Evolutionary conservation across 768 basidiomycete species (phyloP).

Genomic region (Macrolepiota fuliginosa): DNA sequence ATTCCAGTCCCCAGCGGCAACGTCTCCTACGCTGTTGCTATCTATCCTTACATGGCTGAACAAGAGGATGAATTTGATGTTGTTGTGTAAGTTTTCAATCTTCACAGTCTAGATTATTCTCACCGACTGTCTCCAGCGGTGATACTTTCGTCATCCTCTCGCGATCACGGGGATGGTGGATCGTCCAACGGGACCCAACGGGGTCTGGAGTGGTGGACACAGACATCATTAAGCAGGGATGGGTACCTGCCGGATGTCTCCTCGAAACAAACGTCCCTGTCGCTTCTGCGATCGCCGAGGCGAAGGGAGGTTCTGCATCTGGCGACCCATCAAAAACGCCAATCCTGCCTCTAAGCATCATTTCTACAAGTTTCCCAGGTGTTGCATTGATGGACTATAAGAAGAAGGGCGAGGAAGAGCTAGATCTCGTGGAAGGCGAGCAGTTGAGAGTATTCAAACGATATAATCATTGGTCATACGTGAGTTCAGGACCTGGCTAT

Average conservation of each 20-base stretch:
- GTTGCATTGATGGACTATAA: slow-evolving; percentile 95
- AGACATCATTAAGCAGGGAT: slow-evolving; percentile 82
- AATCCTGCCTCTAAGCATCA: slow-evolving; percentile 86
- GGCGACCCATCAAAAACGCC: slow-evolving; percentile 60
- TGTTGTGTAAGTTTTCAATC: slow-evolving; percentile 64
- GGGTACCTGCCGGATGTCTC: slow-evolving; percentile 97
- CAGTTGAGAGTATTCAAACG: slow-evolving; percentile 91
- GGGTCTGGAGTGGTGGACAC: slow-evolving; percentile 78
- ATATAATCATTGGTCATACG: slow-evolving; percentile 98
- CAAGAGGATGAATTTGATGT: slow-evolving; percentile 99
- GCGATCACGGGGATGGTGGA: slow-evolving; percentile 98
- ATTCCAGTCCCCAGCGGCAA: slow-evolving; percentile 38
- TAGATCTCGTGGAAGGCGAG: slow-evolving; percentile 88
- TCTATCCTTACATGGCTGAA: slow-evolving; percentile 98
- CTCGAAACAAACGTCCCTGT: slow-evolving; percentile 93
- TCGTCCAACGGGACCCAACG: slow-evolving; percentile 91
- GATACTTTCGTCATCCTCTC: slow-evolving; percentile 93
- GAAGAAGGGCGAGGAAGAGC: slow-evolving; percentile 90
- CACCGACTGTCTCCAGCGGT: slow-evolving; percentile 47
- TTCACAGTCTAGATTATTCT: slow-evolving; percentile 1
- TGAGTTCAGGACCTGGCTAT: slow-evolving; percentile 32
- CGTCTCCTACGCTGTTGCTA: slow-evolving; percentile 93
- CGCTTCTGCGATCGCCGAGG: slow-evolving; percentile 81
- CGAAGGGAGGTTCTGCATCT: slow-evolving; percentile 44
- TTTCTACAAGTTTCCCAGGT: slow-evolving; percentile 97